Base-by-base conservation (phyloP, 1,139 yeast genomes). In the Wickerhamomyces sp. region DNA sequence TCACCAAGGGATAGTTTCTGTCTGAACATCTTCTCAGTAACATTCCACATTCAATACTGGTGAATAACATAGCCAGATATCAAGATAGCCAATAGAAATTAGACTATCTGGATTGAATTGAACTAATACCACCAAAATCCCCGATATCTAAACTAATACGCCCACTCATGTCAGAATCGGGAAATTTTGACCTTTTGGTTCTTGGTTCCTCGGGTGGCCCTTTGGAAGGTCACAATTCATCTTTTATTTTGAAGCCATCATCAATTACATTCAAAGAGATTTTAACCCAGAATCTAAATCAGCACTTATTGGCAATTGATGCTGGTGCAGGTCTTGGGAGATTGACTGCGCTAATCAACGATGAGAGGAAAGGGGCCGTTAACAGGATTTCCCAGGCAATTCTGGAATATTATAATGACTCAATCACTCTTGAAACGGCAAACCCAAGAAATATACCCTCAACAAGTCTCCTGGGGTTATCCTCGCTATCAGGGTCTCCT, bases 191-290 rank as follows among this genome's bases (percentile, higher is more conserved):
- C 43, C 56, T 84, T 35, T 79, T 86, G 1, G 75, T 83, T 39
- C 64, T 84, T 47, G 95, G 95, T 6, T 74, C 85, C 14, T 76
- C 85, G 5, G 95, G 95, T 7, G 95, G 95, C 7, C 94, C 94
- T 0, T 61, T 79, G 15, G 91, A 84, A 36, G 78, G 80, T 10
- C 68, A 73, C 23, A 84, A 84, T 4, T 85, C 91, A 52, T 73
- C 88, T 6, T 75, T 81, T 45, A 65, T 89, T 43, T 57, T 89
- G 31, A 84, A 86, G 55, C 83, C 91, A 0, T 58, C 72, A 1
- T 49, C 60, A 5, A 50, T 73, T 1, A 54, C 74, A 0, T 81
- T 72, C 54, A 42, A 54, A 2, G 63, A 69, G 2, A 64, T 77
- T 3, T 39, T 74, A 2, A 46, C 52, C 1, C 57, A 65, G 9